A percentile compares a stretch with the other conserved stretches of the same genome.
phyloP scores from a whole-genome alignment of 257 asterid species.

The Eustoma russellianum region DNA sequence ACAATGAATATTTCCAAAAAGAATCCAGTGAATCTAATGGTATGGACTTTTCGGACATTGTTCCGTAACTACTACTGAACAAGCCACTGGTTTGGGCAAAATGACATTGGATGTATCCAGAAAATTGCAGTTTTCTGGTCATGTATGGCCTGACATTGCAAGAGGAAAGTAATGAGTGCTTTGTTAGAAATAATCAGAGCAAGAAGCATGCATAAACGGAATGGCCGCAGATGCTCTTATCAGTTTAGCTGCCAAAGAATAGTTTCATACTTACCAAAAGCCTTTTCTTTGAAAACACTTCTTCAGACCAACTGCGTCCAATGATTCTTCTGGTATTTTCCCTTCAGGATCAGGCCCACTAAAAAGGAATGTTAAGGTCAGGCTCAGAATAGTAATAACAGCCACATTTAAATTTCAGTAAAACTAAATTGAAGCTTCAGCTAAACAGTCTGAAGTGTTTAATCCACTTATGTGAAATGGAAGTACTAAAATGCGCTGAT shows the following conservation, averaged over 20 bases:
- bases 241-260: background rate
- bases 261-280: slow-evolving; percentile 59
- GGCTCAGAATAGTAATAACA: background rate
- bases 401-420: background rate
- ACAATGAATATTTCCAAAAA: too few species aligned
- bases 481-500: too few species aligned
- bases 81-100: too few species aligned
- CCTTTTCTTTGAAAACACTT: slow-evolving; percentile 61
- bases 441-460: background rate
- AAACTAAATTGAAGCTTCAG: background rate
- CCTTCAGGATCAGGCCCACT: slow-evolving; percentile 91
- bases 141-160: background rate
- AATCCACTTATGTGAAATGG: too few species aligned
- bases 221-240: background rate
- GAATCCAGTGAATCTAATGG: too few species aligned
- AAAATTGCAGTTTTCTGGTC: too few species aligned
- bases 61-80: too few species aligned
- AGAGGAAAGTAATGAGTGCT: background rate
- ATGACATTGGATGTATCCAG: too few species aligned
- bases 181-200: background rate
- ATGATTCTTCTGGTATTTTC: slow-evolving; percentile 81
- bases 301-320: slow-evolving; percentile 55
- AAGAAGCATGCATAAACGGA: background rate
- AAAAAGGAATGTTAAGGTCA: slow-evolving; percentile 1
- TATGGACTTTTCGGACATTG: too few species aligned